A percentile compares a stretch with the other conserved stretches of the same genome.
These are phyloP conservation scores for Pinus taeda DNA, from an alignment of 75 land plant species.

Conservation along the genomic window DNA sequence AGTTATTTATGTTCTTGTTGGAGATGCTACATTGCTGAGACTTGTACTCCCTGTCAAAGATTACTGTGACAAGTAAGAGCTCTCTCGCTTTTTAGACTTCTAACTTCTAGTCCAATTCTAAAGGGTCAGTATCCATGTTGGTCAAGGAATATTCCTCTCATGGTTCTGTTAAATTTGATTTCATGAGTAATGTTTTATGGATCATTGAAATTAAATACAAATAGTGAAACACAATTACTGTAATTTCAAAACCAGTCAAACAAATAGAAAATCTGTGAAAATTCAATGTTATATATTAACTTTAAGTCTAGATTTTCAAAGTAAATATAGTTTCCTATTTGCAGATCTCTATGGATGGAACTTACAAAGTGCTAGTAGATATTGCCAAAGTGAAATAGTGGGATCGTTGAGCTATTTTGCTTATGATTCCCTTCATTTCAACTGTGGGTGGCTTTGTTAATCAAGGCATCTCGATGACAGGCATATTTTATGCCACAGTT, in stretches of 20 bases:
- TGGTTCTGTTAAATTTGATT: not conserved
- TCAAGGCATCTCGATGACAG: not conserved
- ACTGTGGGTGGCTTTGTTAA: not conserved
- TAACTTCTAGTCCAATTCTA: too few relatives aligned
- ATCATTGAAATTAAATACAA: not conserved
- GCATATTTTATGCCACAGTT: not conserved
- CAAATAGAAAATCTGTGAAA: not conserved
- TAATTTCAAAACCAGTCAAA: not conserved
- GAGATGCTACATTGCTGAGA: conserved; percentile 62
- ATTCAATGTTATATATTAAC: not conserved
- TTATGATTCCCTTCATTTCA: not conserved
- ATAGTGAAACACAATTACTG: not conserved
- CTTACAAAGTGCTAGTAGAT: not conserved
- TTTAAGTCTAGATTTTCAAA: not conserved
- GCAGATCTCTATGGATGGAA: not conserved
- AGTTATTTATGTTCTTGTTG: conserved; percentile 76
- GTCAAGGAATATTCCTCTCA: not conserved
- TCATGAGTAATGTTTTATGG: not conserved
- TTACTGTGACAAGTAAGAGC: conserved; percentile 49
- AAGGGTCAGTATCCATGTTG: not conserved
- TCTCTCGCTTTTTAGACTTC: not conserved
- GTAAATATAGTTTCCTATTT: not conserved
- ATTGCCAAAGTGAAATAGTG: not conserved
- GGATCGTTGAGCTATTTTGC: not conserved
- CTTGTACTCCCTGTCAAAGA: conserved; percentile 54